Conservation (phyloP, 306 rosid genomes). For the Vigna hirtella region DNA sequence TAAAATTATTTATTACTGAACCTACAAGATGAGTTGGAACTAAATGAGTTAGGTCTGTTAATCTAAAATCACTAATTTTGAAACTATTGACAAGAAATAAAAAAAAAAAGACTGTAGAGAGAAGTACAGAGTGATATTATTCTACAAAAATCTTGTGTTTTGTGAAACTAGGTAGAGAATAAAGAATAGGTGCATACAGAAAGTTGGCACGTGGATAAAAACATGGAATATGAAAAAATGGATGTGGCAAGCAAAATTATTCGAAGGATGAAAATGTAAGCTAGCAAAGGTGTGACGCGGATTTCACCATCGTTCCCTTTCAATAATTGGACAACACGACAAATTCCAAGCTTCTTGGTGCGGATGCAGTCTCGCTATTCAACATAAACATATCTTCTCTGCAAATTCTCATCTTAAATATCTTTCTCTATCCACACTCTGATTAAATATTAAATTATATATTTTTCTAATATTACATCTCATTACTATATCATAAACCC, state of each 20-base stretch:
- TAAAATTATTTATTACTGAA: too few relatives aligned
- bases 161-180: background rate
- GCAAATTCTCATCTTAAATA: background rate
- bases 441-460: background rate
- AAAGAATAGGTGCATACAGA: background rate
- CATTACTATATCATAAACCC: background rate
- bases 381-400: background rate
- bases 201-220: slow-evolving; percentile 30
- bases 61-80: too few relatives aligned
- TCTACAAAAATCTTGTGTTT: background rate
- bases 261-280: slow-evolving; percentile 36
- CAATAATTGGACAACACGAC: slow-evolving; percentile 39
- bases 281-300: slow-evolving; percentile 52
- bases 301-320: slow-evolving; percentile 55
- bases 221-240: slow-evolving; percentile 15
- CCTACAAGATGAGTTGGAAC: too few relatives aligned
- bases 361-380: slow-evolving; percentile 13
- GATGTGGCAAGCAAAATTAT: slow-evolving; percentile 56
- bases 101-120: background rate
- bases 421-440: background rate
- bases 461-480: background rate
- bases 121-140: background rate
- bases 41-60: too few relatives aligned
- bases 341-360: slow-evolving; percentile 70
- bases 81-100: too few relatives aligned